Percentiles rank a stretch among this genome's conserved stretches.
Evolutionary conservation across 345 rosid species (phyloP).

Genomic region (Eucalyptus globulus): DNA sequence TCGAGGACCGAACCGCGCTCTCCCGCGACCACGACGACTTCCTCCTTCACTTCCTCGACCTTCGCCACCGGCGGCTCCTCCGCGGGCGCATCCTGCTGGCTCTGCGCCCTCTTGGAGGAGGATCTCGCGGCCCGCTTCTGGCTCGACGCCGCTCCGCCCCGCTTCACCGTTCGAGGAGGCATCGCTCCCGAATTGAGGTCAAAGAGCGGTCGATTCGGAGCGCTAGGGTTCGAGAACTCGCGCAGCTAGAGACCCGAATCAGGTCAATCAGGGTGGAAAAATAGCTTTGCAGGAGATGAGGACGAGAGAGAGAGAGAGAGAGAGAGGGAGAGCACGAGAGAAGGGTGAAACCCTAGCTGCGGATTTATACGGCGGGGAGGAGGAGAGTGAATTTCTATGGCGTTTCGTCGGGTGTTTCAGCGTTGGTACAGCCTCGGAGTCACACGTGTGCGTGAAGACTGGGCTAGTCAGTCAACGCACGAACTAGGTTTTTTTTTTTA

Average conservation of each 20-base stretch:
- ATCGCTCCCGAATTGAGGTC: constrained; percentile 1
- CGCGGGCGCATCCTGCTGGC: constrained; percentile 10
- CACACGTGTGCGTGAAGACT: not conserved
- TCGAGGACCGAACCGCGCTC: constrained; percentile 3
- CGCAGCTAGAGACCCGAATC: not conserved
- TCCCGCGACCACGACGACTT: constrained; percentile 8
- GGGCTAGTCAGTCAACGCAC: not conserved
- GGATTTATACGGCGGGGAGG: not conserved
- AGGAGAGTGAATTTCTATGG: not conserved
- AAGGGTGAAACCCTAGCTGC: not conserved
- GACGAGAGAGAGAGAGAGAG: not conserved
- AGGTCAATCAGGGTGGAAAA: not conserved
- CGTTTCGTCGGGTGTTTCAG: not conserved
- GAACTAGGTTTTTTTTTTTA: not conserved
- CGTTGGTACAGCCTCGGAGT: not conserved
- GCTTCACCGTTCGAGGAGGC: constrained; percentile 74
- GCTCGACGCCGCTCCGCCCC: constrained; percentile 47
- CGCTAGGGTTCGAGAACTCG: not conserved
- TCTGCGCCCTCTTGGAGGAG: constrained; percentile 35
- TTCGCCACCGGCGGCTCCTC: constrained; percentile 7
- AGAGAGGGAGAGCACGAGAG: not conserved
- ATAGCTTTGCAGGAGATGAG: not conserved
- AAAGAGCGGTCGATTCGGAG: not conserved
- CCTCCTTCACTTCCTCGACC: constrained; percentile 14
- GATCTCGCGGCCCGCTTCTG: constrained; percentile 41